Base-by-base conservation (phyloP, 139 green algal genomes). In the Chlorella sp. region DNA sequence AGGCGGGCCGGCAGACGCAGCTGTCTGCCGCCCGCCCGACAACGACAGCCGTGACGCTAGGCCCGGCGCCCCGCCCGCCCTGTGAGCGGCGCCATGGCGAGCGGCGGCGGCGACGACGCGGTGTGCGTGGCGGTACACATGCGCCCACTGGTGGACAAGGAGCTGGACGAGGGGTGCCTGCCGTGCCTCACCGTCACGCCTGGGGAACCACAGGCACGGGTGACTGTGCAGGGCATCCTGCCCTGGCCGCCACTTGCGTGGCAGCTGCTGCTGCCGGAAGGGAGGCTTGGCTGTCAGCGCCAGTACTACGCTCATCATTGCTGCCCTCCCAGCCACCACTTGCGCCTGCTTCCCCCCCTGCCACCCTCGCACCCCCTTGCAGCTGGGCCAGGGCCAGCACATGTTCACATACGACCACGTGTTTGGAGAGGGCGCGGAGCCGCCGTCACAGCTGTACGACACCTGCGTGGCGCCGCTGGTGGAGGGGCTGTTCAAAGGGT, bases 351-450 rank as follows among this genome's bases (percentile, higher is more conserved):
- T 61, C 31, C 0, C 45, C 55, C 55, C 17, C 48, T 56, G 15
- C 55, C 55, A 58, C 64, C 43, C 43, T 14, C 1, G 19, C 64
- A 55, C 6, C 50, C n/a, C n/a, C 21, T 27, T 33, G 40, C 82
- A 94, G 90, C 71, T 92, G 2, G 71, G 56, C 1, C 79, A 68
- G 33, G 84, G 81, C 2, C 76, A 83, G 19, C 90, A 96, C 67
- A 77, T 59, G 1, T 97, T 95, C 77, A 93, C 84, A 0, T 97
- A 94, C 64, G 93, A 97, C 75, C 76, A 93, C 65, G 91, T 97
- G 5, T 97, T 91, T 81, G 91, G 92, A 1, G 71, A 83, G n/a
- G 69, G 64, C 2, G 89, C 82, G 0, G n/a, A 72, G 25, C 50
- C 69, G 2, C 66, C 85, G 1, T 60, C 66, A 14, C 45, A 73